phyloP scores from a whole-genome alignment of 2,329 filamentous ascomycete species.

The Capronia americana region DNA sequence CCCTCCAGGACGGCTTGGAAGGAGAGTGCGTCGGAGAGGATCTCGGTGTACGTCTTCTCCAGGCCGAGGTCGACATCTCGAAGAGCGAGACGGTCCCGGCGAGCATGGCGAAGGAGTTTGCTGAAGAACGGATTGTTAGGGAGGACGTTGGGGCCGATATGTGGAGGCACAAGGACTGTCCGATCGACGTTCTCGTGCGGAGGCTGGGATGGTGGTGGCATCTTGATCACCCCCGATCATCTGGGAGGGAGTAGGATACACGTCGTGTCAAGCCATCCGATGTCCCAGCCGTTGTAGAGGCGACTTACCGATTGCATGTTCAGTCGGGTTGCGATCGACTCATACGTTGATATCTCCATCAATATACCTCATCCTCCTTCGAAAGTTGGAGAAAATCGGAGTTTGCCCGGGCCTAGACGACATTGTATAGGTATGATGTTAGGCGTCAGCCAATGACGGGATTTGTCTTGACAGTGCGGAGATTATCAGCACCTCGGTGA shows the following conservation, averaged over 20 bases:
- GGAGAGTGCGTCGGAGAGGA: background rate
- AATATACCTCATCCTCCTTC: background rate
- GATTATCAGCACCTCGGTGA: background rate
- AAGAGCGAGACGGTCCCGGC: constrained; percentile 1
- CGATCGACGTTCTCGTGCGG: background rate
- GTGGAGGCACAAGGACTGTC: background rate
- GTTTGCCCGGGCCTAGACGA: background rate
- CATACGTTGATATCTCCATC: background rate
- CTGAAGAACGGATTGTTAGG: constrained; percentile 8
- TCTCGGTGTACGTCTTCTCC: constrained; percentile 2
- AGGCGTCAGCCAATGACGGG: background rate
- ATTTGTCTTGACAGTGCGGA: background rate
- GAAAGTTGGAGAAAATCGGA: background rate
- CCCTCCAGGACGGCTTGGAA: background rate
- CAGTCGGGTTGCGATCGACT: background rate
- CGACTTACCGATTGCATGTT: background rate
- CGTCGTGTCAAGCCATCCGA: background rate
- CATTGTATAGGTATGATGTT: background rate
- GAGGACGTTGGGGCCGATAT: constrained; percentile 4
- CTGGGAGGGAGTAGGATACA: background rate
- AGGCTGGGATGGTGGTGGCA: background rate
- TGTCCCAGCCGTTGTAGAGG: background rate
- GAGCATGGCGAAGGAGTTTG: constrained; percentile 16
- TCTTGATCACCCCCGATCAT: background rate
- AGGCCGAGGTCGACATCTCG: constrained; percentile 10